Base-by-base conservation (phyloP, 2,329 filamentous ascomycete genomes). In the Didymella glomerata region DNA sequence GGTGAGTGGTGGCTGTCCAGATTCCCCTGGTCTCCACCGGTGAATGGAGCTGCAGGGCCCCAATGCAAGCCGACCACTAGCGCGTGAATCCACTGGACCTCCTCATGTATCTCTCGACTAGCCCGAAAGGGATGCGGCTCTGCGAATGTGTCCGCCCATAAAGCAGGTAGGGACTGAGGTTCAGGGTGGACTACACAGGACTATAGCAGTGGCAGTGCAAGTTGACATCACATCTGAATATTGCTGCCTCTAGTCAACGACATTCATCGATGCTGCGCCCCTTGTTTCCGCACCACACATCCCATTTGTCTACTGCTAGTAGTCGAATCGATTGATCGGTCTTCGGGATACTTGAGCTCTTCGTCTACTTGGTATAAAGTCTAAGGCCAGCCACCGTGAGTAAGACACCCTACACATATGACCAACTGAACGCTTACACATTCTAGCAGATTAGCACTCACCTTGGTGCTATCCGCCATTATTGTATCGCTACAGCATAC, bases 101-200 rank as follows among this genome's bases (percentile, higher is more conserved):
- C 22, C 36, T 36, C 51, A 58, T 57, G 59, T 32, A 67, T 68
- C 62, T 54, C 60, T 57, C 50, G 52, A 47, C 48, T 49, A 48
- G 20, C 55, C 28, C 45, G 20, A 48, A 25, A 10, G 32, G 32
- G 20, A 73, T 76, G 74, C 71, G 74, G 74, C 74, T 76, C 74
- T 76, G 74, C 73, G 58, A 68, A 24, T 27, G 25, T 18, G 52
- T 55, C 54, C 36, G 66, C 18, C 59, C 70, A 74, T 76, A 76
- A 75, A 76, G 67, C 61, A 68, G 24, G 56, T 61, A 48, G 59
- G 52, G 64, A 55, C 67, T 67, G 58, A 61, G 61, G 51, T 62
- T 60, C 49, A 64, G 58, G 57, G 60, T 60, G 63, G 60, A 55
- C 62, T 65, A 65, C 60, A 65, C 57, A 49, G 63, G 59, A 63